These are phyloP conservation scores for Mrakia hoshinonis DNA, from an alignment of 768 basidiomycete genomes.

Conservation along the genomic window DNA sequence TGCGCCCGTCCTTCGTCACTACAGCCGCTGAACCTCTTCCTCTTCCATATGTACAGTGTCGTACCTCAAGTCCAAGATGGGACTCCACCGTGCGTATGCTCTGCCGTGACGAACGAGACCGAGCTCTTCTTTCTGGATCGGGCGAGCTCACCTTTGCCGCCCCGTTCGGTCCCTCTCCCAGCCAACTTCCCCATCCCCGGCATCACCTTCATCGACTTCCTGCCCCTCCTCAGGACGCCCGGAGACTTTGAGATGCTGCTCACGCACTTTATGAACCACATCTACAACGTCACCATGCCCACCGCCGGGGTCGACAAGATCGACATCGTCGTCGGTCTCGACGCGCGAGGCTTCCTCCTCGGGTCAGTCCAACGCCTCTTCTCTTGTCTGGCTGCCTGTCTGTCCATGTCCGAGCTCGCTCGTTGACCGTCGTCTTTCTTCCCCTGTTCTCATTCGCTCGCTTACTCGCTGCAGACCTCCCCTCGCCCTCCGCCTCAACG, in stretches of 20 bases:
- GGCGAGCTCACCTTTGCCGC: not conserved
- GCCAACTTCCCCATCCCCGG: conserved; percentile 50
- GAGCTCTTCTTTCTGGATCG: conserved; percentile 2
- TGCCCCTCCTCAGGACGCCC: conserved; percentile 76
- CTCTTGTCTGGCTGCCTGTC: not conserved
- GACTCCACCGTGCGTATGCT: conserved; percentile 20
- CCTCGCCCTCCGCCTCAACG: conserved; percentile 79
- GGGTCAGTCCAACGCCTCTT: conserved; percentile 42
- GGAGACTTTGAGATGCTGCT: conserved; percentile 81
- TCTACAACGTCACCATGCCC: conserved; percentile 64
- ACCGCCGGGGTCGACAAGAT: conserved; percentile 50
- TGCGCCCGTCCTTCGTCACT: not conserved
- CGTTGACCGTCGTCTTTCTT: not conserved
- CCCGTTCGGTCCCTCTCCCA: not conserved
- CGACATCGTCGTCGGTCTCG: conserved; percentile 88
- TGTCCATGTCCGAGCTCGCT: not conserved
- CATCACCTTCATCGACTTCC: conserved; percentile 80
- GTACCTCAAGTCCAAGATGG: conserved; percentile 23
- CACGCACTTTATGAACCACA: conserved; percentile 74
- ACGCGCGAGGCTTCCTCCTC: conserved; percentile 90
- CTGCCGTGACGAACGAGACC: not conserved
- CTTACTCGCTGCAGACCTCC: conserved; percentile 54
- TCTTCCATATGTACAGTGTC: not conserved
- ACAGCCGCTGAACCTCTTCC: not conserved
- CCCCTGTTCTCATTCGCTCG: not conserved